Evolutionary conservation across 2,329 filamentous ascomycete genomes (phyloP).

Genomic region (Karstenula rhodostoma): DNA sequence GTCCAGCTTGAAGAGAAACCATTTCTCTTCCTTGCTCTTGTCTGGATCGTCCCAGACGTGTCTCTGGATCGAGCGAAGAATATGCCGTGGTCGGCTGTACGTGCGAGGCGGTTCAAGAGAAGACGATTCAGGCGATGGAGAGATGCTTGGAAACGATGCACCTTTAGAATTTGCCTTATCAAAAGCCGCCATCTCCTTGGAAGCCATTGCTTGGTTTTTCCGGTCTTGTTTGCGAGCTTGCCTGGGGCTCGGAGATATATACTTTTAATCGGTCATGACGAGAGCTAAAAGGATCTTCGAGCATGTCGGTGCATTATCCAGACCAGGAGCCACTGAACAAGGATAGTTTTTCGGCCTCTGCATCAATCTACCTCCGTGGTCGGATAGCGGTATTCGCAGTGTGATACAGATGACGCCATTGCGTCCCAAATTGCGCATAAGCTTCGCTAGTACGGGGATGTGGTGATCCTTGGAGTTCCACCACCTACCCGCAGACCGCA

Average conservation of each 20-base stretch:
- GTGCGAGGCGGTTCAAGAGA: neutral
- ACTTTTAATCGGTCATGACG: neutral
- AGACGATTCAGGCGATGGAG: neutral
- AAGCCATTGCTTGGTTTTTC: neutral
- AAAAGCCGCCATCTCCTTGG: neutral
- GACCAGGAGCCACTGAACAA: neutral
- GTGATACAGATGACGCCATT: slow-evolving; percentile 3
- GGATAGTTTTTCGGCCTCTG: neutral
- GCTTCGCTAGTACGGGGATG: neutral
- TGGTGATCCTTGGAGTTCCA: neutral
- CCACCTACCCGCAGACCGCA: neutral
- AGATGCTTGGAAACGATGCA: neutral
- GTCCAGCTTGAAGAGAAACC: slow-evolving; percentile 42
- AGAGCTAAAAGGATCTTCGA: neutral
- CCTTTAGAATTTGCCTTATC: neutral
- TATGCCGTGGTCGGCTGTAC: slow-evolving; percentile 22
- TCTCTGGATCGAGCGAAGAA: slow-evolving; percentile 26
- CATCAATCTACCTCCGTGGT: neutral
- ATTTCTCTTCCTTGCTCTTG: slow-evolving; percentile 29
- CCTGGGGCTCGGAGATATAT: neutral
- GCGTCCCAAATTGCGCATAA: neutral
- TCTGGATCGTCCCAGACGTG: slow-evolving; percentile 32
- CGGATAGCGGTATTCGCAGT: neutral
- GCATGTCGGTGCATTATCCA: neutral
- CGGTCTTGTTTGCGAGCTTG: neutral